phyloP scores from a whole-genome alignment of 192 early-diverging fungal species.

The Powellomyces hirtus region DNA sequence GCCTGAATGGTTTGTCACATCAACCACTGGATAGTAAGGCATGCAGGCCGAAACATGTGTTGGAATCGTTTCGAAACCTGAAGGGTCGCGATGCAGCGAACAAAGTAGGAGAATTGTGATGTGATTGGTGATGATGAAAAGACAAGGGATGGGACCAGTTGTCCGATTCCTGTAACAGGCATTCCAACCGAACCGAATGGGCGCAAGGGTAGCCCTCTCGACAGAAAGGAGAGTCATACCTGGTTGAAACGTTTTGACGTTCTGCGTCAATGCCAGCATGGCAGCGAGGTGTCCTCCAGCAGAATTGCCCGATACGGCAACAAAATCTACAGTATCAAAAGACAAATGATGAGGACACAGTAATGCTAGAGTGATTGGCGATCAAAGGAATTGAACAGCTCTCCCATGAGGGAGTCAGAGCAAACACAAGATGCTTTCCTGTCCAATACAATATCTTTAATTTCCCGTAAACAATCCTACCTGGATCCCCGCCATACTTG shows the following conservation, averaged over 20 bases:
- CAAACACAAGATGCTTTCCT: too few relatives aligned
- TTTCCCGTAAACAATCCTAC: too few relatives aligned
- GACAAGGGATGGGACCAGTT: not conserved
- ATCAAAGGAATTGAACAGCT: not conserved
- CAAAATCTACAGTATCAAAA: too few relatives aligned
- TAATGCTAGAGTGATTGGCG: not conserved
- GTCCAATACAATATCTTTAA: too few relatives aligned
- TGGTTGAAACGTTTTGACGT: constrained; percentile 42
- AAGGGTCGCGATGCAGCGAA: too few relatives aligned
- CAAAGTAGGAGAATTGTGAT: too few relatives aligned
- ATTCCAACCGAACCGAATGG: not conserved
- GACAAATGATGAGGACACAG: too few relatives aligned
- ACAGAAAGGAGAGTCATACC: not conserved
- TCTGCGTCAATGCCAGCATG: constrained; percentile 50
- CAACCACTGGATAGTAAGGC: constrained; percentile 22
- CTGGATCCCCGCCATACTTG: constrained; percentile 59
- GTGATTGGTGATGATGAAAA: too few relatives aligned
- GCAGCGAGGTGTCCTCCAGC: constrained; percentile 61
- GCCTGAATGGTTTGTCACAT: constrained; percentile 46
- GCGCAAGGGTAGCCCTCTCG: not conserved
- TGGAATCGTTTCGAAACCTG: constrained; percentile 53
- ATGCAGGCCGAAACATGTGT: constrained; percentile 51
- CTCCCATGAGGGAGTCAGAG: not conserved
- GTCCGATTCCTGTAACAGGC: not conserved
- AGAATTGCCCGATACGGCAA: constrained; percentile 56